phyloP scores from a whole-genome alignment of 1,284 basidiomycete species.

The Heterobasidion annosum region DNA sequence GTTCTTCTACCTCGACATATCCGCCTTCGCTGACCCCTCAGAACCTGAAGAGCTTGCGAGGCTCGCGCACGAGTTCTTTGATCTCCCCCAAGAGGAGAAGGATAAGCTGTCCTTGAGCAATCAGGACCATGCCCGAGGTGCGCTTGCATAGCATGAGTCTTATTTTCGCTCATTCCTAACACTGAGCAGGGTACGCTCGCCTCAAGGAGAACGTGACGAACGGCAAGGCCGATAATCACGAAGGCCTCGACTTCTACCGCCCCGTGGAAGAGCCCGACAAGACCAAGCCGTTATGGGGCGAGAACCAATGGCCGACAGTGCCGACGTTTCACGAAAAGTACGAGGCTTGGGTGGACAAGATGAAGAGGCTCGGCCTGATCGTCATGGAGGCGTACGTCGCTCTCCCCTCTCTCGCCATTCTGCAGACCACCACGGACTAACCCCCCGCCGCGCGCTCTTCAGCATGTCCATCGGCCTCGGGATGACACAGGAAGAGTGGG shows the following conservation, averaged over 20 bases:
- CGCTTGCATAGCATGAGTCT: constrained; percentile 5
- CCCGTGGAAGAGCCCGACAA: constrained; percentile 65
- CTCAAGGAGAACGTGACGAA: constrained; percentile 79
- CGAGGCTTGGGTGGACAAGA: constrained; percentile 70
- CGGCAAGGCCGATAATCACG: constrained; percentile 79
- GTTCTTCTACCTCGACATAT: constrained; percentile 80
- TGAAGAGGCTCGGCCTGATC: constrained; percentile 68
- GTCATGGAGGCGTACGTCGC: constrained; percentile 72
- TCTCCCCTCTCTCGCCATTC: neutral
- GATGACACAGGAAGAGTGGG: constrained; percentile 64
- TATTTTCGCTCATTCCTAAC: neutral
- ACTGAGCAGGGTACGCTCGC: constrained; percentile 49
- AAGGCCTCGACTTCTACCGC: constrained; percentile 76
- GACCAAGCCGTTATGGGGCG: constrained; percentile 63
- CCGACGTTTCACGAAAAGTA: constrained; percentile 53
- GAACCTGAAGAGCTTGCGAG: constrained; percentile 61
- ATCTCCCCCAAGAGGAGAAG: constrained; percentile 63
- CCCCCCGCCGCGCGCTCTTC: neutral
- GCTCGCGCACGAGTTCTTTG: constrained; percentile 67
- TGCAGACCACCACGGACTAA: neutral
- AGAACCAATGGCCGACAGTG: constrained; percentile 74
- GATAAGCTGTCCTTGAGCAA: constrained; percentile 55
- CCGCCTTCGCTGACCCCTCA: constrained; percentile 38
- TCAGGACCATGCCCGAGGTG: constrained; percentile 70
- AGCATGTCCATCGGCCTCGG: constrained; percentile 78